A percentile compares a stretch with the other conserved stretches of the same genome.
Conservation (phyloP, 345 rosid genomes). For the Luvunga scandens region DNA sequence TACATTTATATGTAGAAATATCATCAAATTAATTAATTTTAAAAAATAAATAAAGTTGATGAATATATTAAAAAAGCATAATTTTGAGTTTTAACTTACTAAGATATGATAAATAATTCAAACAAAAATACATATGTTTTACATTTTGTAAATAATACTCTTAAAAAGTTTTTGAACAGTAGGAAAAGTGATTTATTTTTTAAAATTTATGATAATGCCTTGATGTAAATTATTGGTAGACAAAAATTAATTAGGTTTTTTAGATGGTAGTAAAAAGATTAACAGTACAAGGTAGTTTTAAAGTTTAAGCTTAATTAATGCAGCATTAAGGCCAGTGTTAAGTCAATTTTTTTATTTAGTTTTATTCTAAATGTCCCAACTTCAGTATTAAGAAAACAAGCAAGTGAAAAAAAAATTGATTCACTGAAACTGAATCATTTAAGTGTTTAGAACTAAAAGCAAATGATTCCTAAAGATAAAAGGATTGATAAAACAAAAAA, state of each 20-base stretch:
- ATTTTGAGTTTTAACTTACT: neutral
- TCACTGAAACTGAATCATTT: neutral
- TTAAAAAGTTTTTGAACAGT: neutral
- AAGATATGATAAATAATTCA: neutral
- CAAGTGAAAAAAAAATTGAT: neutral
- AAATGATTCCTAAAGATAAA: neutral
- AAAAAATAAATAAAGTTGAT: no score
- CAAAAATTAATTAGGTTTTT: no score
- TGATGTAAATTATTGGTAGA: neutral
- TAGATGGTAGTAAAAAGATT: no score
- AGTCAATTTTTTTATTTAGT: no score
- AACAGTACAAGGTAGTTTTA: neutral
- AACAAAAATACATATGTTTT: no score
- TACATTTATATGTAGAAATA: no score
- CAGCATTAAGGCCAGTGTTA: no score
- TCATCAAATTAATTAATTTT: no score
- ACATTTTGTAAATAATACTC: no score
- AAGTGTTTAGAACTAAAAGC: neutral
- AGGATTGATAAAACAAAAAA: neutral
- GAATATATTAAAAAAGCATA: no score
- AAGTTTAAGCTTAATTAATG: no score
- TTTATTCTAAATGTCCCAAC: neutral
- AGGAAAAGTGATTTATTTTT: neutral
- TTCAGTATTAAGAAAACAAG: neutral
- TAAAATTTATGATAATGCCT: neutral